Base-by-base conservation (phyloP, 495 filamentous ascomycete species). In the Poronia punctata region DNA sequence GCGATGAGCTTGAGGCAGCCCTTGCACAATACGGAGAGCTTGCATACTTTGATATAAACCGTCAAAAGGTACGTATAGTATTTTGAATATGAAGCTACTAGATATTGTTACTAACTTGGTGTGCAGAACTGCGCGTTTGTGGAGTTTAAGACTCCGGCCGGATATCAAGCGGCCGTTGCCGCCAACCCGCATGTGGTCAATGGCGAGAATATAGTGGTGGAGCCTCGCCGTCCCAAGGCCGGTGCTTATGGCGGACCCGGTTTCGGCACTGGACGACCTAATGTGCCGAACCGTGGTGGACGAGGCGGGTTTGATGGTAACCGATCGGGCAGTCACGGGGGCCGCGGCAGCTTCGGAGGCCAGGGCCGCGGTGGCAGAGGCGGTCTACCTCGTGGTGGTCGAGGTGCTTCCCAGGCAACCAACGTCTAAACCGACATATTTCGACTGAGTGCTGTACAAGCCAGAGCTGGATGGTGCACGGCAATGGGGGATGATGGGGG, bases 81-180 rank as follows among this genome's bases (percentile, higher is more conserved):
- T 21, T 14, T 15, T 38, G 21, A 30, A 4, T 5, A 20, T 41
- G 5, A 29, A 10, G 26, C 23, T 38, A 41, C 35, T 41, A 31
- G 23, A 17, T 15, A 17, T 18, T 14, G 38, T 32, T 56, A n/a
- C 42, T 45, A 38, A 45, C 16, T 32, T 22, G 9, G 10, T 3
- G 21, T 40, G 19, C 52, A 96, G 93, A 96, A 88, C 69, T 95
- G 88, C 56, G 93, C 92, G 19, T 95, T 95, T 57, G 84, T 95
- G 46, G 93, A 98, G 56, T 98, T 93, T 57, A 79, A 78, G 50
- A 84, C 83, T 26, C 53, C 75, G 32, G 72, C 86, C 32, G 86
- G 76, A 15, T 96, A 90, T 59, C 69, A 80, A 49, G 82, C 84
- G 45, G 92, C 92, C 17, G 72, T 87, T 26, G 75, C 75, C 41